Percentiles rank a stretch among this genome's conserved stretches.
phyloP scores from a whole-genome alignment of 495 filamentous ascomycete species.

The Penicillium atrosanguineum region DNA sequence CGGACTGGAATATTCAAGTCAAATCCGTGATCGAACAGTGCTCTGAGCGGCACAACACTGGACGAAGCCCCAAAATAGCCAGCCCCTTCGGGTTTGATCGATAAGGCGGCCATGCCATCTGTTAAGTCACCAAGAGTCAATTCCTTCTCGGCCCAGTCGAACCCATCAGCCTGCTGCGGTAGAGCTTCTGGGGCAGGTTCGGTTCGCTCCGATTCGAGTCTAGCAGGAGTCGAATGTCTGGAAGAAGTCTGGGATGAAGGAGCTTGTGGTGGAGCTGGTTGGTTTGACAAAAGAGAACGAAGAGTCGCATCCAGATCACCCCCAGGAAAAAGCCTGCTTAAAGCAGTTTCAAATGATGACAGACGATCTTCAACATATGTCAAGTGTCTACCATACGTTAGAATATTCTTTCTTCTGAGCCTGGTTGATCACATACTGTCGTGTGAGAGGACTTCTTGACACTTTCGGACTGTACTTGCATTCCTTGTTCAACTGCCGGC shows the following conservation, averaged over 20 bases:
- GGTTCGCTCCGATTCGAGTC: constrained; percentile 34
- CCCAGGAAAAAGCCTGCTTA: constrained; percentile 43
- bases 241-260: constrained; percentile 41
- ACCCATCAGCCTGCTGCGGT: constrained; percentile 50
- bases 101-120: constrained; percentile 54
- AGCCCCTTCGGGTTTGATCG: constrained; percentile 47
- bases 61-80: constrained; percentile 51
- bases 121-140: constrained; percentile 44
- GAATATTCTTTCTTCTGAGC: not conserved
- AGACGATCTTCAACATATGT: constrained; percentile 51
- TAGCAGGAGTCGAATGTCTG: constrained; percentile 39
- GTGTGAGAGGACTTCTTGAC: constrained; percentile 45
- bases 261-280: constrained; percentile 30
- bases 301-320: constrained; percentile 48
- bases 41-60: constrained; percentile 46
- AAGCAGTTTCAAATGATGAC: constrained; percentile 43
- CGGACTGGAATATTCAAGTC: constrained; percentile 43
- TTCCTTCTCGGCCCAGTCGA: constrained; percentile 52
- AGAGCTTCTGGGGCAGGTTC: constrained; percentile 44
- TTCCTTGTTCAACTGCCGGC: constrained; percentile 43
- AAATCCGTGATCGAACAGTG: constrained; percentile 45
- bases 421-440: constrained; percentile 34
- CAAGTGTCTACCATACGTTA: constrained; percentile 38
- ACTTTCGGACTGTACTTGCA: constrained; percentile 52
- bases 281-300: constrained; percentile 43